Percentiles rank a stretch among this genome's conserved stretches.
phyloP scores from a whole-genome alignment of 352 stramenopile species.

The Pythium utonaiense region DNA sequence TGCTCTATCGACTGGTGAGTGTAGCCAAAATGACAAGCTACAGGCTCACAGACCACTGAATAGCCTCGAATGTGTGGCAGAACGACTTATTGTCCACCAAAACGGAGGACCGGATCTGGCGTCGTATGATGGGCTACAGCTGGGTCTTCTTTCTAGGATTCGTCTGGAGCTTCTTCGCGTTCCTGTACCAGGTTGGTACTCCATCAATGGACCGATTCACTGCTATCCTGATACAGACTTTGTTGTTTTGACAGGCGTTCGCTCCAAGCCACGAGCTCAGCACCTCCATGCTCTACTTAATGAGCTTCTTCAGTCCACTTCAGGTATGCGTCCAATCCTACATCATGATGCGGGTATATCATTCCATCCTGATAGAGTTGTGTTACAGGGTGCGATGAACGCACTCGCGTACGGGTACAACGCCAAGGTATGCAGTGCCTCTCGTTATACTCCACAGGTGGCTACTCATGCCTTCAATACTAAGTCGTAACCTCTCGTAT shows the following conservation, averaged over 20 bases:
- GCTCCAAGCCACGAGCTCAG: slow-evolving; percentile 43
- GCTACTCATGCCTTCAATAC: too few species aligned
- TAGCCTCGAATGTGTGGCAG: slow-evolving; percentile 12
- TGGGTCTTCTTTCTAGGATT: slow-evolving; percentile 51
- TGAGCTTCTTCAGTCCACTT: slow-evolving; percentile 64
- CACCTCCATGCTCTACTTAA: slow-evolving; percentile 50
- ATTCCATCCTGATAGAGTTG: background rate
- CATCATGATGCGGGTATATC: background rate
- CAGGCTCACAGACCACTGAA: background rate
- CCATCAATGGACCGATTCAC: too few species aligned
- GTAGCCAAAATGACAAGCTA: too few species aligned
- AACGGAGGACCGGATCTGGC: slow-evolving; percentile 66
- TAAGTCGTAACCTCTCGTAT: too few species aligned
- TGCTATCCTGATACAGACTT: background rate
- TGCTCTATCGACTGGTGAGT: slow-evolving; percentile 56
- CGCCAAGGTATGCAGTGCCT: slow-evolving; percentile 48
- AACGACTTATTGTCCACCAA: slow-evolving; percentile 54
- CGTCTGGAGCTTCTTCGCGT: slow-evolving; percentile 40
- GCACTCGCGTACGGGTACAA: slow-evolving; percentile 60
- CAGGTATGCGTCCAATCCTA: slow-evolving; percentile 34
- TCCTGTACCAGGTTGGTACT: slow-evolving; percentile 46
- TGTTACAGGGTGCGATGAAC: slow-evolving; percentile 53
- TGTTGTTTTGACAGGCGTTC: slow-evolving; percentile 24
- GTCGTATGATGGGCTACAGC: slow-evolving; percentile 60
- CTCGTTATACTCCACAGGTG: too few species aligned